Percentiles rank a stretch among this genome's conserved stretches.
phyloP scores from a whole-genome alignment of 1,284 basidiomycete genomes.

The Inonotus obliquus region DNA sequence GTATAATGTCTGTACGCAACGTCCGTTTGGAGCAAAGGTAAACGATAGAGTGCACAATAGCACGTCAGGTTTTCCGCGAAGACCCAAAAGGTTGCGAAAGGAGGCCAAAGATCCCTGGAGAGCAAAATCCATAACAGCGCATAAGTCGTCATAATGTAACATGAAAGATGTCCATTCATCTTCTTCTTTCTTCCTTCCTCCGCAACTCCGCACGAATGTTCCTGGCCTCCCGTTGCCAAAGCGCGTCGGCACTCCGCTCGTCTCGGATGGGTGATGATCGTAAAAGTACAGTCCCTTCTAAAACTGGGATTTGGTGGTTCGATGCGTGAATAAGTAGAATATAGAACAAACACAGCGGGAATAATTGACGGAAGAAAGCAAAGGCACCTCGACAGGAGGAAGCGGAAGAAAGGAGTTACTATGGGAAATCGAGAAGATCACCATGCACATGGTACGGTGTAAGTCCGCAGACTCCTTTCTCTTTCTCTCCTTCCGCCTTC shows the following conservation, averaged over 20 bases:
- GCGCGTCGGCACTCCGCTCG: neutral
- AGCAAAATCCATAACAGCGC: neutral
- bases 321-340: neutral
- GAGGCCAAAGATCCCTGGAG: neutral
- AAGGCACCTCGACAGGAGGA: neutral
- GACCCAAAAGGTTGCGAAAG: neutral
- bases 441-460: conserved; percentile 17
- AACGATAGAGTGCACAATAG: neutral
- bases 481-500: conserved; percentile 4
- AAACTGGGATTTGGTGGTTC: neutral
- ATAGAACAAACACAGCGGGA: neutral
- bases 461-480: conserved; percentile 9
- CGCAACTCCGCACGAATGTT: neutral
- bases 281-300: neutral
- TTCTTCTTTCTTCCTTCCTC: neutral
- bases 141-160: neutral
- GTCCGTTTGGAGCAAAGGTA: neutral
- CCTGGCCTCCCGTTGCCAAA: neutral
- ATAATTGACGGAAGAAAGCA: neutral
- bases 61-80: neutral
- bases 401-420: neutral
- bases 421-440: conserved; percentile 1
- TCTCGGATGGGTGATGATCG: neutral
- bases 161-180: neutral
- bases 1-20: neutral